Evolutionary conservation across 306 rosid genomes (phyloP).

Genomic region (Prunus campanulata): DNA sequence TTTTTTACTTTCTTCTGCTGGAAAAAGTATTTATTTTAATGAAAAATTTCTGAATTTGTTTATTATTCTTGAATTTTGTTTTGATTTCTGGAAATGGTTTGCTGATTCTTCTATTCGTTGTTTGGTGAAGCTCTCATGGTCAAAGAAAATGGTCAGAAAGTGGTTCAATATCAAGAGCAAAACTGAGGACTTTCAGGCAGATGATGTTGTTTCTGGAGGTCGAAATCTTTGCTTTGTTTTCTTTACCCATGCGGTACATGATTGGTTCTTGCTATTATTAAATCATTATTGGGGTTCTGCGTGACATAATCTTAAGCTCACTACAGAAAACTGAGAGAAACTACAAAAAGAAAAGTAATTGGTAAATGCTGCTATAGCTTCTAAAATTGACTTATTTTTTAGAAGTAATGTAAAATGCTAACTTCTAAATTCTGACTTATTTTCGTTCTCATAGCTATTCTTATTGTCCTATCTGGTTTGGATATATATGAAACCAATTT

Average conservation of each 20-base stretch:
- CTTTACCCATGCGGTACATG: conserved; percentile 22
- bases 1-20: conserved; percentile 31
- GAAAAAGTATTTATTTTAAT: not conserved
- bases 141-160: conserved; percentile 98
- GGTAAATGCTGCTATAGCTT: too few relatives aligned
- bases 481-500: conserved; percentile 12
- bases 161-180: conserved; percentile 93
- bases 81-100: conserved; percentile 26
- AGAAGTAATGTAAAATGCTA: not conserved
- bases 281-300: conserved; percentile 14
- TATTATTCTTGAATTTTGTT: conserved; percentile 12
- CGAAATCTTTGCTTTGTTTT: conserved; percentile 10
- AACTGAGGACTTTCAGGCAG: conserved; percentile 69
- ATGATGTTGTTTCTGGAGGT: conserved; percentile 76
- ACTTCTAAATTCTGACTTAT: conserved; percentile 13
- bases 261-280: conserved; percentile 4
- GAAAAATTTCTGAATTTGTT: conserved; percentile 25
- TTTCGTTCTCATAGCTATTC: conserved; percentile 1
- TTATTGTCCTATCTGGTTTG: conserved; percentile 3
- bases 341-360: too few relatives aligned
- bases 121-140: conserved; percentile 93
- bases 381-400: too few relatives aligned
- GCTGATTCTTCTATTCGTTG: conserved; percentile 44
- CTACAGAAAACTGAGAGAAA: not conserved
- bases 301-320: conserved; percentile 13